These are phyloP conservation scores for Melastoma malabathricum DNA, from an alignment of 345 rosid species.

Conservation along the genomic window DNA sequence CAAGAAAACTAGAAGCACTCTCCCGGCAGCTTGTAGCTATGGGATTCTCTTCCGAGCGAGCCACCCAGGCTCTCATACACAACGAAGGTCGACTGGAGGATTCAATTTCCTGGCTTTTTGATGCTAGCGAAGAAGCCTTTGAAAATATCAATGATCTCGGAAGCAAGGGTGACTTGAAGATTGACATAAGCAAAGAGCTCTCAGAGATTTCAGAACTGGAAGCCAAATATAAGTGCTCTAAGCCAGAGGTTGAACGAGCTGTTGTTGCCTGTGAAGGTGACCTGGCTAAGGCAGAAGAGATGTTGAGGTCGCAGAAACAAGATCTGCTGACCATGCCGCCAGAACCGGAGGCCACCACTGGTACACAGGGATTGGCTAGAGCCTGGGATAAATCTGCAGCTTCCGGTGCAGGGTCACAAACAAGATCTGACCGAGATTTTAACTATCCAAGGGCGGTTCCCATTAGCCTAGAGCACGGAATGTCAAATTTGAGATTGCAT, in stretches of 20 bases:
- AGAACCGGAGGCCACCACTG: conserved; percentile 11
- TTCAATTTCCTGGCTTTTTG: conserved; percentile 42
- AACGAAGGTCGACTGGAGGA: conserved; percentile 47
- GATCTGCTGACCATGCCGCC: conserved; percentile 11
- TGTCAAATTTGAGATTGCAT: conserved; percentile 10
- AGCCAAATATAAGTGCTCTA: conserved; percentile 26
- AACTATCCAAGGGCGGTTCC: conserved; percentile 17
- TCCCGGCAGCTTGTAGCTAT: conserved; percentile 40
- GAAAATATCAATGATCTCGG: conserved; percentile 14
- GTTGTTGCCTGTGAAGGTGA: conserved; percentile 37
- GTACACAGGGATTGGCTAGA: conserved; percentile 13
- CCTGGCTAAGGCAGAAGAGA: conserved; percentile 29
- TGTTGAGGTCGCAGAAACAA: conserved; percentile 17
- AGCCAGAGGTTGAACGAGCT: conserved; percentile 40
- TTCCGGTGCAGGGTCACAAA: conserved; percentile 9
- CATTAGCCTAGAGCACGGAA: conserved; percentile 14
- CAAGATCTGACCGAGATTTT: conserved; percentile 20
- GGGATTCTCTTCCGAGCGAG: conserved; percentile 39
- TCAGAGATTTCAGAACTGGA: conserved; percentile 25
- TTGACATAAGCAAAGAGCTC: conserved; percentile 34
- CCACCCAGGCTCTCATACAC: conserved; percentile 38
- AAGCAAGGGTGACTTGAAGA: conserved; percentile 21
- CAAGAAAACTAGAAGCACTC: conserved; percentile 33
- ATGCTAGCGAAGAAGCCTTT: conserved; percentile 19
- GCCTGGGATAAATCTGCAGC: conserved; percentile 15